These are phyloP conservation scores for Sextonia rubra DNA, from an alignment of 164 flowering plant genomes.

Conservation along the genomic window DNA sequence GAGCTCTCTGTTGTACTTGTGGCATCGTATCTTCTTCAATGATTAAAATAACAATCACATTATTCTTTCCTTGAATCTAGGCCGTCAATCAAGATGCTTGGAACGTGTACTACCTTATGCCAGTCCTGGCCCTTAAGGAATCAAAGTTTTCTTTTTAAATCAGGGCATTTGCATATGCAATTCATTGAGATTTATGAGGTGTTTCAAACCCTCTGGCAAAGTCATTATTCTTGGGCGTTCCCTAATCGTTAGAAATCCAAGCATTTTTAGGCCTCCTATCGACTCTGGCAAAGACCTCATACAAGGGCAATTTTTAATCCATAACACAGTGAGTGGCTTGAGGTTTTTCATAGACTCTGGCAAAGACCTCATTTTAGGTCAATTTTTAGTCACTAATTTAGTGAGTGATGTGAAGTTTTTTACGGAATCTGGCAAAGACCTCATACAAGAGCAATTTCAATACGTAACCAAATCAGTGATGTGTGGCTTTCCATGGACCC, in stretches of 20 bases:
- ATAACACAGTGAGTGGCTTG: constrained; percentile 9
- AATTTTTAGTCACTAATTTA: constrained; percentile 1
- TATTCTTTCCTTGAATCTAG: too few species aligned
- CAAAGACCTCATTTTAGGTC: constrained; percentile 8
- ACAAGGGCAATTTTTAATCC: constrained; percentile 12
- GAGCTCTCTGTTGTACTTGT: too few species aligned
- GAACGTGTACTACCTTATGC: constrained; percentile 15
- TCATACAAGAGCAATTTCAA: too few species aligned
- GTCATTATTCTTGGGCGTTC: too few species aligned
- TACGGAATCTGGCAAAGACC: too few species aligned
- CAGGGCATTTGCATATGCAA: background rate
- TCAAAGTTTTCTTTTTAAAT: constrained; percentile 2
- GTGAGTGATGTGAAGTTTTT: background rate
- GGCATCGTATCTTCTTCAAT: too few species aligned
- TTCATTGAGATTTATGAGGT: background rate
- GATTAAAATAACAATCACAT: too few species aligned
- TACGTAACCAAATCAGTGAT: too few species aligned
- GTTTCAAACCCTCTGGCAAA: constrained; percentile 11
- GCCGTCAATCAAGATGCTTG: background rate
- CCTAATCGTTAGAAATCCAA: fast-evolving
- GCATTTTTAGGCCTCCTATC: too few species aligned
- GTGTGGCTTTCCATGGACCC: too few species aligned
- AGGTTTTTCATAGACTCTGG: constrained; percentile 20
- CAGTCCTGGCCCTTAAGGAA: constrained; percentile 8
- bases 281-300: background rate